Evolutionary conservation across 116 monocot genomes (phyloP).

Genomic region (Thalassia testudinum): DNA sequence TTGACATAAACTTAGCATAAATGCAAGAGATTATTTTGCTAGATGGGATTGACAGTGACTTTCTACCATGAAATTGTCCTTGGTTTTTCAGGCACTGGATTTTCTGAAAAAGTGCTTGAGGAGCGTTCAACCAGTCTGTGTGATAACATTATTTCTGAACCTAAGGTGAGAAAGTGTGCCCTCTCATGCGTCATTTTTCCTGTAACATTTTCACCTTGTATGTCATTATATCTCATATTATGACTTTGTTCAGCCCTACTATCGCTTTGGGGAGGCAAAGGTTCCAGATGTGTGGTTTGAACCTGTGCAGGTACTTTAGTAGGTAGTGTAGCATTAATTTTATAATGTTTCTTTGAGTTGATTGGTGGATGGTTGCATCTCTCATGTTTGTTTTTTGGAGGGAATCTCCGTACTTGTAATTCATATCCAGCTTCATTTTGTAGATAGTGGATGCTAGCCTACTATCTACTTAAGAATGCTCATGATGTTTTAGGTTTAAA

Average conservation of each 20-base stretch:
- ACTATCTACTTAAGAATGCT: too few species aligned
- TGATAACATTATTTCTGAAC: conserved; percentile 51
- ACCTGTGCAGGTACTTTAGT: conserved; percentile 60
- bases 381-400: too few species aligned
- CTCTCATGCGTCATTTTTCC: not conserved
- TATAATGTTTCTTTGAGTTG: too few species aligned
- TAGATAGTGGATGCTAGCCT: too few species aligned
- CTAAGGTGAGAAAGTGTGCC: conserved; percentile 38
- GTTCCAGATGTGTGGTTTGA: conserved; percentile 99
- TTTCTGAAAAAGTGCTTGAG: conserved; percentile 82
- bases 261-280: conserved; percentile 66
- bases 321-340: too few species aligned
- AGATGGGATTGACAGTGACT: not conserved
- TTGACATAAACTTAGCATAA: too few species aligned
- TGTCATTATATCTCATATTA: not conserved
- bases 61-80: not conserved
- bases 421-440: too few species aligned
- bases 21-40: too few species aligned
- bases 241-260: conserved; percentile 61
- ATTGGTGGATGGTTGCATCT: too few species aligned
- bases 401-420: too few species aligned
- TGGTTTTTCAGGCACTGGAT: conserved; percentile 56
- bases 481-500: too few species aligned
- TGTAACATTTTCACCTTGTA: not conserved
- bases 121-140: conserved; percentile 74